Percentiles rank a stretch among this genome's conserved stretches.
Conservation (phyloP, 2,329 filamentous ascomycete genomes). For the Zelopaecilomyces penicillatus region DNA sequence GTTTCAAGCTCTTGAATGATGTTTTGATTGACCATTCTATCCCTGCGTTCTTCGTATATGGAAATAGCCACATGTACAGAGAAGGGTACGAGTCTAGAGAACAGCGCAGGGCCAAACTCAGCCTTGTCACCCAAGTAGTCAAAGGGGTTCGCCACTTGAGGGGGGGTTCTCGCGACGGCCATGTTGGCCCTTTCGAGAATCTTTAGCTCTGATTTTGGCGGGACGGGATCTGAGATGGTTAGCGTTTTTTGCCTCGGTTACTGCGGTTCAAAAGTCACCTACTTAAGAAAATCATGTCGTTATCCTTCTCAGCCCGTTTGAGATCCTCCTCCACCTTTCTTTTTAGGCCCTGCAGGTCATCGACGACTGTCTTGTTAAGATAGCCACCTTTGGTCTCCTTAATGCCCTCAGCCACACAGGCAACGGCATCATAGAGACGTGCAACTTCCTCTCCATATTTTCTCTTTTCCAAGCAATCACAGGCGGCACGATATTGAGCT, state of each 20-base stretch:
- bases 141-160: constrained; percentile 72
- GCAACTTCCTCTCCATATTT: constrained; percentile 96
- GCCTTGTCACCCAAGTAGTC: constrained; percentile 71
- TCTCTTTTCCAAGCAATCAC: constrained; percentile 85
- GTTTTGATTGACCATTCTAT: constrained; percentile 80
- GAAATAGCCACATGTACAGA: constrained; percentile 91
- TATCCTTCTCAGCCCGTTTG: constrained; percentile 90
- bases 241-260: too few relatives aligned
- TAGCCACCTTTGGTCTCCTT: constrained; percentile 68
- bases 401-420: constrained; percentile 76
- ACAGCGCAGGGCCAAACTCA: constrained; percentile 76
- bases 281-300: constrained; percentile 89
- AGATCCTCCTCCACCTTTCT: constrained; percentile 76
- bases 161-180: constrained; percentile 71
- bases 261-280: constrained; percentile 18
- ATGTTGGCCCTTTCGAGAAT: constrained; percentile 81
- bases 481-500: constrained; percentile 84
- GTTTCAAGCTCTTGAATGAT: constrained; percentile 79
- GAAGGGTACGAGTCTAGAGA: constrained; percentile 88
- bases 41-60: constrained; percentile 86
- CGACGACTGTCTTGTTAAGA: constrained; percentile 71
- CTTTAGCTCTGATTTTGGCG: constrained; percentile 80
- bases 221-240: constrained; percentile 53
- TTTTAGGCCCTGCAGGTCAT: constrained; percentile 77
- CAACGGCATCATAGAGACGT: constrained; percentile 69